Percentiles rank a stretch among this genome's conserved stretches.
Evolutionary conservation across 2,329 filamentous ascomycete species (phyloP).

Genomic region (Epichloe typhina): DNA sequence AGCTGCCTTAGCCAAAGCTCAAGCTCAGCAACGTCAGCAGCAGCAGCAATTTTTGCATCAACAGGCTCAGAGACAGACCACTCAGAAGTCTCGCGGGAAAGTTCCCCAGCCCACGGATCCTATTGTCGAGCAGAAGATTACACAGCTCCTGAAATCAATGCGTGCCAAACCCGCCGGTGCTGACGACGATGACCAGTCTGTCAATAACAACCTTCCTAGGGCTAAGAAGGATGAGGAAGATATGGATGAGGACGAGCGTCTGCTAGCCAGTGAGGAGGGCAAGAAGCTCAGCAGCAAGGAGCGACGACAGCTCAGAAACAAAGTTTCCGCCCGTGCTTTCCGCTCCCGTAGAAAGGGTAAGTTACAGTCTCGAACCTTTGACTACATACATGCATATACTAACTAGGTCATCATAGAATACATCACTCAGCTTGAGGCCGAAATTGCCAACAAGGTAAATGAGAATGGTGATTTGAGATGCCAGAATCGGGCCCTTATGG

Average conservation of each 20-base stretch:
- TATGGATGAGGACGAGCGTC: conserved; percentile 94
- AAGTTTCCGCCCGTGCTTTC: conserved; percentile 95
- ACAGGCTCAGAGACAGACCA: conserved; percentile 34
- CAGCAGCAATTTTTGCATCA: conserved; percentile 39
- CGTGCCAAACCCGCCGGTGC: conserved; percentile 53
- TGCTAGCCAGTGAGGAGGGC: conserved; percentile 91
- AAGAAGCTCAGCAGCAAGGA: conserved; percentile 99
- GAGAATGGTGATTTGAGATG: conserved; percentile 70
- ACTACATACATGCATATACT: neutral
- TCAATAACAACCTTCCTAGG: conserved; percentile 55
- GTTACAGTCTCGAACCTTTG: conserved; percentile 12
- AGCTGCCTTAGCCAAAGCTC: conserved; percentile 63
- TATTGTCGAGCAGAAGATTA: conserved; percentile 82
- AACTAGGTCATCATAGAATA: conserved; percentile 53
- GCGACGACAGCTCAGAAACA: conserved; percentile 92
- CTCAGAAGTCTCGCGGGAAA: conserved; percentile 37
- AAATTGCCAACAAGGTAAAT: conserved; percentile 70
- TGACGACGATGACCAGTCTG: conserved; percentile 31
- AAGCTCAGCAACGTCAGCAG: conserved; percentile 54
- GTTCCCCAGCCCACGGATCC: conserved; percentile 46
- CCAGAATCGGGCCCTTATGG: conserved; percentile 68
- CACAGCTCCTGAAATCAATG: conserved; percentile 85
- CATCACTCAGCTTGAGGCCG: conserved; percentile 83
- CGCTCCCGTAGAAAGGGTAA: conserved; percentile 95
- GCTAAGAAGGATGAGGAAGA: conserved; percentile 91